Conservation (phyloP, 345 rosid genomes). For the Turnera subulata region DNA sequence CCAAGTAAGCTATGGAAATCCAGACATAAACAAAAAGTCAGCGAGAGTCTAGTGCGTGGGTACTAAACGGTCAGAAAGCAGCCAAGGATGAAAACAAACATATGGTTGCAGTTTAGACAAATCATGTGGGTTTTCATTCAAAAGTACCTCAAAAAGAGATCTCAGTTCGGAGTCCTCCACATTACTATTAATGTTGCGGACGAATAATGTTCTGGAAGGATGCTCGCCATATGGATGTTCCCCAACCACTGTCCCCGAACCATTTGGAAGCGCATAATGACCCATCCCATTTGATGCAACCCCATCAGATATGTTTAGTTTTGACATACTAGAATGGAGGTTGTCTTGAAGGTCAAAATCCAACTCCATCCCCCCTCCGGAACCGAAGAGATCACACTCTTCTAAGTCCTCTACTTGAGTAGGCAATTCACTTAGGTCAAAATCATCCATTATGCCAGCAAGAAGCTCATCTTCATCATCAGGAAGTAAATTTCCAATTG, state of each 20-base stretch:
- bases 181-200: constrained; percentile 89
- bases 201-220: constrained; percentile 93
- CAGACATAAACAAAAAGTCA: too few relatives aligned
- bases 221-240: constrained; percentile 97
- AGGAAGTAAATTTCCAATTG: constrained; percentile 60
- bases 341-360: constrained; percentile 62
- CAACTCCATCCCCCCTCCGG: constrained; percentile 89
- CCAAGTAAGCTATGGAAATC: too few relatives aligned
- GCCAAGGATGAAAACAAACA: too few relatives aligned
- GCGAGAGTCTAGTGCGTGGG: too few relatives aligned
- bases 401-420: constrained; percentile 66
- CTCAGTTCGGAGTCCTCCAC: constrained; percentile 83
- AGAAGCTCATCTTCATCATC: constrained; percentile 84
- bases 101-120: too few relatives aligned
- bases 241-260: constrained; percentile 64
- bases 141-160: constrained; percentile 80
- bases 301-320: constrained; percentile 49
- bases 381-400: constrained; percentile 75
- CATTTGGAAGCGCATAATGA: constrained; percentile 51
- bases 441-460: constrained; percentile 77
- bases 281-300: constrained; percentile 43
- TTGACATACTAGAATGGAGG: constrained; percentile 41
- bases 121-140: too few relatives aligned
- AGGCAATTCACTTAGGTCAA: constrained; percentile 62
- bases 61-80: neutral